Base-by-base conservation (phyloP, 2,329 filamentous ascomycete genomes). In the Sclerotinia subarctica region DNA sequence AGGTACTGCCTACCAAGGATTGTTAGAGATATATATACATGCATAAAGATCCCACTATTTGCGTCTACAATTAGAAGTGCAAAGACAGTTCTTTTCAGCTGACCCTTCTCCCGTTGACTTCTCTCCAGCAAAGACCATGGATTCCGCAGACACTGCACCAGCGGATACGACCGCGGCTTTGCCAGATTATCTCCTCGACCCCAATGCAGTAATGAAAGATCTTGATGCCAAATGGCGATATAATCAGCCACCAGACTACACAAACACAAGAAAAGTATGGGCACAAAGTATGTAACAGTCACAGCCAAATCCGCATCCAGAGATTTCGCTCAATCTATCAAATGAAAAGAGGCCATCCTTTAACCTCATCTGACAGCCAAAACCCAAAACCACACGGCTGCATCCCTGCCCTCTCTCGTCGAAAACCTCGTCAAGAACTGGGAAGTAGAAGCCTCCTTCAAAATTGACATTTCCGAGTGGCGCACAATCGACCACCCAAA, bases 351-450 rank as follows among this genome's bases (percentile, higher is more conserved):
- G 44, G 21, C 68, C 51, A 38, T 26, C 52, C 10, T 32, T 35
- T 58, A 59, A 35, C 29, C 57, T 21, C 32, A n/a, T 51, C 53
- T 47, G 4, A 5, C 73, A 90, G 87, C 84, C 65, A 89, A 88
- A 77, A 80, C 78, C 47, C 82, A 80, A 77, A 82, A 78, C 73
- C 88, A 90, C 76, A 77, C 78, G 57, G 80, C 85, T 4, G 82
- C 81, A 47, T 87, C 83, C 67, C 82, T 90, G 3, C 83, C 85
- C 19, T 78, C 83, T 60, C 82, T 90, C 5, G 87, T 90, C 51
- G 84, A 90, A 76, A 90, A 90, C 74, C 83, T 90, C 1, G 88
- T 90, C 75, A 90, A 90, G 80, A 90, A 90, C 76, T 90, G 88
- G 88, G 88, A 90, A 77, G 84, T 90, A 64, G 88, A 90, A 77